Evolutionary conservation across 176 grass and related monocot species (phyloP).

Genomic region (Oryza meridionalis): DNA sequence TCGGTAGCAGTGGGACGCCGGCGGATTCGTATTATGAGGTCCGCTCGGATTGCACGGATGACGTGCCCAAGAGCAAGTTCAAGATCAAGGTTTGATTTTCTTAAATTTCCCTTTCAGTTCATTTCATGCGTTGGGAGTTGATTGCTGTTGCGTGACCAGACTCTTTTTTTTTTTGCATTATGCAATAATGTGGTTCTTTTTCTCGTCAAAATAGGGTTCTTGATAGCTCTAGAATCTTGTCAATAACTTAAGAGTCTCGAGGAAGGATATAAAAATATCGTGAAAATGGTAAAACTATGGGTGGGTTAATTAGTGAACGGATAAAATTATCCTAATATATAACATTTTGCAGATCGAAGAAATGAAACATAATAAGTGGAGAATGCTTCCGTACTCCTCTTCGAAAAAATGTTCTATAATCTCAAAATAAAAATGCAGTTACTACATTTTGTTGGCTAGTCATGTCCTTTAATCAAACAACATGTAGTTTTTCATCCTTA

Average conservation of each 20-base stretch:
- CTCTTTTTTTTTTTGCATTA: not conserved
- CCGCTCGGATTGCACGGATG: slow-evolving; percentile 70
- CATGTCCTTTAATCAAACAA: not conserved
- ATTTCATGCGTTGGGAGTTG: slow-evolving; percentile 10
- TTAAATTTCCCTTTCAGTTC: not conserved
- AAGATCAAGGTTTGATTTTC: slow-evolving; percentile 85
- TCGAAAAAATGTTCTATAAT: too few species aligned
- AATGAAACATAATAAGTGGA: not conserved
- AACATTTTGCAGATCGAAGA: not conserved
- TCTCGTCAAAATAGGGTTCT: not conserved
- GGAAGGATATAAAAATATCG: not conserved
- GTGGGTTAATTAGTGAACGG: not conserved
- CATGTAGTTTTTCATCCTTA: not conserved
- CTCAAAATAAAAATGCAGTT: too few species aligned
- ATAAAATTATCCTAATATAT: not conserved
- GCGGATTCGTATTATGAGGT: slow-evolving; percentile 91
- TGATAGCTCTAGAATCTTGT: not conserved
- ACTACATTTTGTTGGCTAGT: not conserved
- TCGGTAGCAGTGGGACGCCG: slow-evolving; percentile 59
- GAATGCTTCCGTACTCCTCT: not conserved
- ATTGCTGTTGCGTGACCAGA: slow-evolving; percentile 15
- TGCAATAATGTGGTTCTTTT: not conserved
- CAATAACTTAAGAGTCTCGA: not conserved
- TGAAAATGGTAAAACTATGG: not conserved
- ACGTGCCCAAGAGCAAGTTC: slow-evolving; percentile 96